Base-by-base conservation (phyloP, 768 basidiomycete species). In the Postia placenta region DNA sequence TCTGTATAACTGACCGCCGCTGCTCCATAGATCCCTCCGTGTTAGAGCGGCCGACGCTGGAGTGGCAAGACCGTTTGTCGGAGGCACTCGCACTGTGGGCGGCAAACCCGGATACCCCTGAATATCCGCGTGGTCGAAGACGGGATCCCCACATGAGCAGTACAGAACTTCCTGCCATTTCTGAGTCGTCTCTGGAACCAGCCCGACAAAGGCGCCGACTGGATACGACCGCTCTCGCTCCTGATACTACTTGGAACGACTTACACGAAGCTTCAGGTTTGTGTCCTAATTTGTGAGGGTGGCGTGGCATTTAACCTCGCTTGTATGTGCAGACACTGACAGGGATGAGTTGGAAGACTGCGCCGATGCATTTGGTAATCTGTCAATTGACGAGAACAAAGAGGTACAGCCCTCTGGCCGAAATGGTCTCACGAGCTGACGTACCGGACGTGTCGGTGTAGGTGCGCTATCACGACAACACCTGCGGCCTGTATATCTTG, bases 391-490 rank as follows among this genome's bases (percentile, higher is more conserved):
- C 55, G 87, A 88, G 62, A 80, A 87, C 58, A 78, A 75, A 58
- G 85, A 89, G 69, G 87, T 85, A 51, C 14, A 27, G 19, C 36
- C 33, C 22, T 6, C 25, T 19, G 30, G 9, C 15, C 15, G 30
- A 33, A 7, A 7, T 33, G 30, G 15, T 15, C 15, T 33, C 15
- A 7, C 30, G 15, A 7, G 9, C 30, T 33, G 30, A 33, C 30
- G 30, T 7, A 33, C 15, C 15, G 30, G 30, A 7, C 30, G 9
- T 33, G 30, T 33, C 30, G 15, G 28, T 23, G 17, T 38, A 93
- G 82, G 78, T 94, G 33, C 83, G 92, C 45, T 94, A 84, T 61
- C 92, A 93, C 51, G 87, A 89, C 11, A 77, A 82, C 67, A 69
- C 78, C 2, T 82, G 82, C 56, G 90, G 90, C 5, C 68, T 92